A percentile compares a stretch with the other conserved stretches of the same genome.
Evolutionary conservation across 371 early-diverging fungal genomes (phyloP).

Genomic region (Actinomucor elegans): DNA sequence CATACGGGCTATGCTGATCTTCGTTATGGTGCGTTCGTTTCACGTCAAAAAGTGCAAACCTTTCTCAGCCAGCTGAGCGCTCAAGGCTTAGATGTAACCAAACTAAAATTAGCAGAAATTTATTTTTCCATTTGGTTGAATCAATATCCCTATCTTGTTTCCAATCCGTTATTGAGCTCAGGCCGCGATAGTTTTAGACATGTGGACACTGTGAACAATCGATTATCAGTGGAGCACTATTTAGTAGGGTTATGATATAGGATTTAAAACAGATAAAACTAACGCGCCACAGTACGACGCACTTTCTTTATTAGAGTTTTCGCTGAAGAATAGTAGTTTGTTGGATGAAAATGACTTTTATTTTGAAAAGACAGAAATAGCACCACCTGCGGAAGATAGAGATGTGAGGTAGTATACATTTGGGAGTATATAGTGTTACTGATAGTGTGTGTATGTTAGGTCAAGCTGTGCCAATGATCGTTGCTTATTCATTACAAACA

Average conservation of each 20-base stretch:
- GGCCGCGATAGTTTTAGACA: constrained; percentile 10
- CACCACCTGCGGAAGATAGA: constrained; percentile 16
- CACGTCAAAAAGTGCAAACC: constrained; percentile 45
- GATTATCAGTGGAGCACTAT: constrained; percentile 3
- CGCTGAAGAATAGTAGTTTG: constrained; percentile 7
- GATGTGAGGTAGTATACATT: constrained; percentile 23
- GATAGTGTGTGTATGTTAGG: too few relatives aligned
- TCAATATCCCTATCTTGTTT: constrained; percentile 61
- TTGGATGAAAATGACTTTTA: not conserved
- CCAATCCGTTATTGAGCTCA: constrained; percentile 43
- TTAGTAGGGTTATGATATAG: constrained; percentile 12
- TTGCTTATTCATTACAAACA: constrained; percentile 59
- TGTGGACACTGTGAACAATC: constrained; percentile 9
- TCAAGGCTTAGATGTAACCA: constrained; percentile 28
- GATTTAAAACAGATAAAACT: not conserved
- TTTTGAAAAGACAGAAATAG: constrained; percentile 2
- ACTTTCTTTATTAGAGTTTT: constrained; percentile 16
- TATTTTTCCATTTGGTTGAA: constrained; percentile 62
- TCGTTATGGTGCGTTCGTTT: constrained; percentile 58
- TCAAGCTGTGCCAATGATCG: constrained; percentile 60
- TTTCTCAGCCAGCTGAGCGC: constrained; percentile 49
- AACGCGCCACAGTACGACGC: constrained; percentile 27
- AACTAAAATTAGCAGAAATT: constrained; percentile 44
- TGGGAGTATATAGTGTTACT: not conserved
- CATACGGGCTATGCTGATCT: constrained; percentile 66